These are phyloP conservation scores for Magnaporthiopsis incrustans DNA, from an alignment of 2,329 filamentous ascomycete species.

Conservation along the genomic window DNA sequence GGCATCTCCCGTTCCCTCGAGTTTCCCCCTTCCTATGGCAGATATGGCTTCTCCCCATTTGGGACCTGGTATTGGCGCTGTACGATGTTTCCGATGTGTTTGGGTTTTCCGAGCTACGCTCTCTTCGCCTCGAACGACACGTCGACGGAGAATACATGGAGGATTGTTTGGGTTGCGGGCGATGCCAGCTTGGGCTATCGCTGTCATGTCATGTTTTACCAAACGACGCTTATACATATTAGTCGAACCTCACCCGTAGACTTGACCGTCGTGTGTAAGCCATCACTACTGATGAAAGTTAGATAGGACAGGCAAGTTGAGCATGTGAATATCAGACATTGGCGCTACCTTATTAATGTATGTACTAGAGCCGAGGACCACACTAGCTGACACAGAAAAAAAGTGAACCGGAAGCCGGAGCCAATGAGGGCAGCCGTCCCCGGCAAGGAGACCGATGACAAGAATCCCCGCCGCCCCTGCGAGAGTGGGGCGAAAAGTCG, in stretches of 20 bases:
- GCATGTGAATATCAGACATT: background rate
- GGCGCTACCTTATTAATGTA: too few species aligned
- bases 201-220: background rate
- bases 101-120: background rate
- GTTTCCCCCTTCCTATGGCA: background rate
- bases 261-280: background rate
- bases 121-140: background rate
- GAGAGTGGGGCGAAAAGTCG: background rate
- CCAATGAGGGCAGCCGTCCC: background rate
- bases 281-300: background rate
- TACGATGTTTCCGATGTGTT: slow-evolving; percentile 6
- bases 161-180: background rate
- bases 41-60: slow-evolving; percentile 1
- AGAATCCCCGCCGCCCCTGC: background rate
- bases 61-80: slow-evolving; percentile 7
- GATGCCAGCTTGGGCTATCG: background rate
- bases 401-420: background rate
- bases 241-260: background rate
- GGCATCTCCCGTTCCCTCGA: background rate
- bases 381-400: background rate
- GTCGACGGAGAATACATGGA: background rate
- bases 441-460: background rate
- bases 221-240: background rate
- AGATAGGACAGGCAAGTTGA: background rate
- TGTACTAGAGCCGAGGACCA: too few species aligned